Base-by-base conservation (phyloP, 495 filamentous ascomycete species). In the Pyrenula aspistea region DNA sequence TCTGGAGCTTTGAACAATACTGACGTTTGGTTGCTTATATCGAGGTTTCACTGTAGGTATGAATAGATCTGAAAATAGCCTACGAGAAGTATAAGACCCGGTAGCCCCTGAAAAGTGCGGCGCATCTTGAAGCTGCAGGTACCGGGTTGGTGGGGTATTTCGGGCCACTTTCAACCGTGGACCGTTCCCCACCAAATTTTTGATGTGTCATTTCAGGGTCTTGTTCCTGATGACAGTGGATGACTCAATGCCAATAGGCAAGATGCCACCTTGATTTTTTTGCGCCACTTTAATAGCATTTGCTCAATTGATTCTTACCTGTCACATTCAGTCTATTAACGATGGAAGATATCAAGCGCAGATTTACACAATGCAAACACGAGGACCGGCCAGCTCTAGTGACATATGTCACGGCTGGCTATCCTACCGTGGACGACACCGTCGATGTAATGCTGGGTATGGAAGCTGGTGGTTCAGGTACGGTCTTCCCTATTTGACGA, bases 351-450 rank as follows among this genome's bases (percentile, higher is more conserved):
- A 86, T 98, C 62, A 94, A 88, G 74, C 71, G 83, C 63, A 87
- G 90, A 3, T 98, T 98, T 67, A 83, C 83, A 62, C 84, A 83
- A 77, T 95, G 90, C 80, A 93, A 89, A 75, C 80, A 82, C 63
- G 68, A 79, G 57, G 71, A 74, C 58, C 77, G 72, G 59, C 71
- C 77, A 25, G 92, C 93, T 52, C 77, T 99, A 53, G 88, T 99
- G 55, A 90, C 91, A 25, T 99, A 99, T 77, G 87, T 96, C 62
- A 97, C 93, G 15, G 93, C 92, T 53, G 93, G 93, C 24, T 99
- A 86, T 65, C 93, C 94, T 2, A 89, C 80, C n/a, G 74, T 83
- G 20, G 84, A 86, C 59, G 83, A 87, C 63, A 90, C 89, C 0
- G 83, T 88, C 48, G 83, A 90, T 68, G 83, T 96, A 59, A 69